Evolutionary conservation across 257 asterid species (phyloP), one percentile per base, ranked within the genome.

Genomic region (Nicotiana undulata): DNA sequence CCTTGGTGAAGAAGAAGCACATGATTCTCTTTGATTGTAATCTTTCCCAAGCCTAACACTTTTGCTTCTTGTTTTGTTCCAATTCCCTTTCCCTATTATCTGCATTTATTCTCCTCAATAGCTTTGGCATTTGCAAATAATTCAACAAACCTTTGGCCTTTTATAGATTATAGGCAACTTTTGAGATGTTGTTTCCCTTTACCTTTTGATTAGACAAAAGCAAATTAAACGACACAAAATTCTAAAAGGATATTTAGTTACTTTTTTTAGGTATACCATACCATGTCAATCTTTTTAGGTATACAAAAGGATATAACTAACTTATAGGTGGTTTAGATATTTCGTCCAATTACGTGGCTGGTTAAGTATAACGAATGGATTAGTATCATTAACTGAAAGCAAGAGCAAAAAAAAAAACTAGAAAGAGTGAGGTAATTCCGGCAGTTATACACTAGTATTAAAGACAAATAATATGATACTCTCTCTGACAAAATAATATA

Each of bases 31-130:
- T 17, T 82, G 81, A 3, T 32, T 8, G 64, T 80, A 52, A 6
- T 60, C 84, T 72, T 82, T 83, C 66, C 93, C 92, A 18, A 89
- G 79, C 37, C 85, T 86, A 15, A 89, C 88, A 76, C 95, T 90
- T 76, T 81, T 88, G 85, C 92, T 87, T 72, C 90, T 82, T 6
- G 88, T 67, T 74, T 64, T 89, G 80, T 85, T 90, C 97, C 91
- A 88, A 26, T 66, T 12, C 51, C 16, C 40, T 72, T 72, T 46
- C 78, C 40, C 60, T 22, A 46, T 72, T 46, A 72, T 72, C 11
- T 16, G 22, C 78, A 72, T 72, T 72, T 13, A 6, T 6, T 22
- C 31, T 40, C 55, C 18, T 44, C 77, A 40, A 13, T 37, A 10
- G 28, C 40, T 20, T 12, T 40, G 6, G 22, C 34, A 20, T 46